Percentiles rank a stretch among this genome's conserved stretches.
These are phyloP conservation scores for Plasmodium knowlesi DNA, from an alignment of 169 alveolate species.

Conservation along the genomic window DNA sequence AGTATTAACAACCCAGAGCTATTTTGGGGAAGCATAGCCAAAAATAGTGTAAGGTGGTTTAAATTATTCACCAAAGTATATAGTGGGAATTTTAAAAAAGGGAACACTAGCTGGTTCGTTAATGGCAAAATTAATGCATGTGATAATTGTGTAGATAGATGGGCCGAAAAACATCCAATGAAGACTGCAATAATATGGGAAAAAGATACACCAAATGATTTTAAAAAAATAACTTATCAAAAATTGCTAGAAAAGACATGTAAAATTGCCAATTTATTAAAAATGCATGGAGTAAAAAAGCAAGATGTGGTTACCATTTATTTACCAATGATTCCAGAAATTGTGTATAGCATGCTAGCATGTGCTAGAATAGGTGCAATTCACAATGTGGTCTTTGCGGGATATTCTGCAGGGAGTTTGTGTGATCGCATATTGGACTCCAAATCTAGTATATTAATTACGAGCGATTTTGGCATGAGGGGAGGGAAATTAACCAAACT, in stretches of 20 bases:
- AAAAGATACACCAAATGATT: slow-evolving; percentile 89
- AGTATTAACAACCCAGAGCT: slow-evolving; percentile 80
- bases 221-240: slow-evolving; percentile 83
- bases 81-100: slow-evolving; percentile 79
- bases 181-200: slow-evolving; percentile 91
- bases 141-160: slow-evolving; percentile 94
- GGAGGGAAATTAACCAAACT: slow-evolving; percentile 90
- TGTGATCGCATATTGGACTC: slow-evolving; percentile 94
- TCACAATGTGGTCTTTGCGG: slow-evolving; percentile 98
- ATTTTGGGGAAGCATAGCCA: slow-evolving; percentile 82
- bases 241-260: slow-evolving; percentile 87
- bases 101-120: slow-evolving; percentile 89
- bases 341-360: slow-evolving; percentile 94
- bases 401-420: slow-evolving; percentile 95
- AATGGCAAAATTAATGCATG: slow-evolving; percentile 93
- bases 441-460: slow-evolving; percentile 86
- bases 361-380: slow-evolving; percentile 98
- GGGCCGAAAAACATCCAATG: slow-evolving; percentile 92
- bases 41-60: slow-evolving; percentile 78
- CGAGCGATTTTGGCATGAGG: slow-evolving; percentile 92
- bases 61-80: slow-evolving; percentile 77
- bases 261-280: slow-evolving; percentile 92
- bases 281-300: slow-evolving; percentile 92
- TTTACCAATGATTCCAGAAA: slow-evolving; percentile 97
- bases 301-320: slow-evolving; percentile 96